Conservation (phyloP, 805 yeast species). For the Saccharomycopsis lassenensis region DNA sequence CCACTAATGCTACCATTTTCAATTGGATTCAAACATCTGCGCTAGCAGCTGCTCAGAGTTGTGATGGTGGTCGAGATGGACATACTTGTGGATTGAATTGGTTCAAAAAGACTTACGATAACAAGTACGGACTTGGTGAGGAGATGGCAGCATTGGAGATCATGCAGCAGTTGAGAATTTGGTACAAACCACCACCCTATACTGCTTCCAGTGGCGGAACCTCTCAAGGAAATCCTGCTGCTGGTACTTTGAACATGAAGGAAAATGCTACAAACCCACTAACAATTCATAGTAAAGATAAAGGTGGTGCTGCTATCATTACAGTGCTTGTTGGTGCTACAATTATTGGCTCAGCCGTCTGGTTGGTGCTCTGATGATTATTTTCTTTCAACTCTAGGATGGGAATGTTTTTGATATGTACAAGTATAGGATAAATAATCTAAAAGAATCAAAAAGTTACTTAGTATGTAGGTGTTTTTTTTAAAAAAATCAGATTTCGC, state of each 20-base stretch:
- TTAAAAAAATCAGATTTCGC: too few relatives aligned
- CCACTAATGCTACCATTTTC: slow-evolving; percentile 26
- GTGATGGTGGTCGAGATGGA: slow-evolving; percentile 82
- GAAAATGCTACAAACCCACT: slow-evolving; percentile 31
- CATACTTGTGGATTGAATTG: slow-evolving; percentile 85
- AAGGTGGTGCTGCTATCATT: slow-evolving; percentile 61
- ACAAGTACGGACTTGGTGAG: slow-evolving; percentile 75
- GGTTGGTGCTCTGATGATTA: slow-evolving; percentile 29
- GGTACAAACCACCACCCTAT: slow-evolving; percentile 42
- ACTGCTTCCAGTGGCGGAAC: slow-evolving; percentile 59
- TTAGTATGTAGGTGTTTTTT: too few relatives aligned
- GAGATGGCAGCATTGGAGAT: slow-evolving; percentile 78
- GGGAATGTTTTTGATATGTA: too few relatives aligned
- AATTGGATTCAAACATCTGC: slow-evolving; percentile 38
- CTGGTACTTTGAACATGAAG: slow-evolving; percentile 42
- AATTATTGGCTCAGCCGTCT: slow-evolving; percentile 32
- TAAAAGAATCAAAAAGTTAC: too few relatives aligned
- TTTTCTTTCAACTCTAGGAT: too few relatives aligned
- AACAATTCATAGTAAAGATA: slow-evolving; percentile 34
- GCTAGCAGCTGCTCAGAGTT: slow-evolving; percentile 64
- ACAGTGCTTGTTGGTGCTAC: slow-evolving; percentile 45
- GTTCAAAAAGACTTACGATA: slow-evolving; percentile 62
- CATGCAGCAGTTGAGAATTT: slow-evolving; percentile 32
- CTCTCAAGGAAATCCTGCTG: slow-evolving; percentile 55
- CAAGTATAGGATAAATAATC: too few relatives aligned